Evolutionary conservation across 441 rosid species (phyloP), one percentile per base, ranked within the genome.

Genomic region (Gossypium schwendimanii): DNA sequence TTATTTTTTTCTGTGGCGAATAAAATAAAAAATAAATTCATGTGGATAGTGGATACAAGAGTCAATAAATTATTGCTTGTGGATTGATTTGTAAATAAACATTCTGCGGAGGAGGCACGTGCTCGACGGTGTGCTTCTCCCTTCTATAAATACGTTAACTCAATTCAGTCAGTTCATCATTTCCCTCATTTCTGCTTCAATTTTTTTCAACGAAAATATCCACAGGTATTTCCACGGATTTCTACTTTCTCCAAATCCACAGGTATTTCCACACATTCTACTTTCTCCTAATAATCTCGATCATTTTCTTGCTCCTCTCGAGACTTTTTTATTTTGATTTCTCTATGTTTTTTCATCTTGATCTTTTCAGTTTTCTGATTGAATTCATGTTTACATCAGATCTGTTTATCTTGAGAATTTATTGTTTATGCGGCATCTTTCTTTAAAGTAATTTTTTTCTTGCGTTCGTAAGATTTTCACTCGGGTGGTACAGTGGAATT

Each of bases 41-140:
- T 7, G 44, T 36, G 10, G 44, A 36, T 36, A 36, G 9, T 36
- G 63, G 63, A 11, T 31, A 24, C 17, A 24, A 20, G 15, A 44
- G 74, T 44, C 44, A 59, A 24, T 58, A 41, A 4, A 24, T 4
- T 17, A 1, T 17, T 60, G 17, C 2, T 10, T n/a, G 1, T n/a
- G 15, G 74, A 54, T 17, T 71, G 53, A 59, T 44, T 17, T 6
- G 74, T 59, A 26, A 70, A 71, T 59, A 45, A 23, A 2, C 28
- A 23, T 18, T 24, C 11, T 8, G 11, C 15, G 9, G 60, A 45
- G 26, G 57, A 8, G 39, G n/a, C 66, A 21, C 57, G 45, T 23
- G 72, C 57, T 24, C 7, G 21, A n/a, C 20, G 3, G 17, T 53
- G 26, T 24, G 14, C 58, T 52, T 7, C 24, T 58, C 8, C 44